Evolutionary conservation across 441 rosid species (phyloP), one percentile per base, ranked within the genome.

Genomic region (Croton laevigatus): DNA sequence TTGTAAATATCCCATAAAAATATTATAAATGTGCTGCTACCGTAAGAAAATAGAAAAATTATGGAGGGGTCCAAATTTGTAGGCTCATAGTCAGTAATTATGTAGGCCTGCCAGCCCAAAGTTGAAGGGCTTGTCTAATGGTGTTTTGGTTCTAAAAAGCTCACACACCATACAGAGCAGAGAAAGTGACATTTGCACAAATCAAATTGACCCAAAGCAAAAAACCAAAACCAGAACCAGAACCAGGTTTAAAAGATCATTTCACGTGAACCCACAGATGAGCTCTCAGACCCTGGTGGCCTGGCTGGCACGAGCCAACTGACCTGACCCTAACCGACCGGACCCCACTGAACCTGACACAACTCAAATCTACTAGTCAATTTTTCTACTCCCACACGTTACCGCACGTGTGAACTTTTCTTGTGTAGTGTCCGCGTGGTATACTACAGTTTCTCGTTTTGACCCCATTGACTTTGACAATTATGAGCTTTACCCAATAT

Each of bases 91-190:
- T 10, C 17, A 13, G 32, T 10, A 10, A 2, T 14, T 3, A 19
- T 63, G 12, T 63, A n/a, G 69, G 70, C 70, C 65, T 72, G 70
- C 5, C 54, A 44, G 38, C 38, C 34, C 65, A 70, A 66, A 8
- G 42, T 12, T 27, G 6, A 40, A 53, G 11, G 17, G 54, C 17
- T 3, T 20, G 20, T 20, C 59, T 19, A 53, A 62, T 49, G 75
- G 77, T 78, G 5, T 51, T 16, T 70, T 14, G 11, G 8, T 59
- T 32, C 44, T 32, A 32, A 19, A 69, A 59, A 27, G 3, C 9
- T 60, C 62, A 3, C 80, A 66, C n/a, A n/a, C n/a, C n/a, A n/a
- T 81, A 34, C 78, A 84, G 81, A 84, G 87, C 60, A 76, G 83
- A 84, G 82, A 81, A 81, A 79, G 84, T 53, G 23, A 20, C 61